A percentile compares a stretch with the other conserved stretches of the same genome.
phyloP scores from a whole-genome alignment of 345 rosid species.

The Lagerstroemia speciosa region DNA sequence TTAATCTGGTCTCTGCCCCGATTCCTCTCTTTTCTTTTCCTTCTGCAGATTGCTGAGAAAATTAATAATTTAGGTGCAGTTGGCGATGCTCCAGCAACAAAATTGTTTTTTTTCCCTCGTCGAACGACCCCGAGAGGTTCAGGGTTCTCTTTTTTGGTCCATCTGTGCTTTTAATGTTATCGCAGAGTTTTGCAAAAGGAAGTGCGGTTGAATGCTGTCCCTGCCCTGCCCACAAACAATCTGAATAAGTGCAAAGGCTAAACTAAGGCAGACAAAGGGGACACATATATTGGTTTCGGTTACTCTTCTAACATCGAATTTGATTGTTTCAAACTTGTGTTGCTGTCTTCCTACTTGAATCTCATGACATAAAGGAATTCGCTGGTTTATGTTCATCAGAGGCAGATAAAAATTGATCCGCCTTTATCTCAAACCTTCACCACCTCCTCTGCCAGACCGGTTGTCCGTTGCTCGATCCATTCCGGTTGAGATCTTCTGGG shows the following conservation, averaged over 20 bases:
- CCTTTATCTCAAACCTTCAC: too few species aligned
- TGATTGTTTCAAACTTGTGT: not conserved
- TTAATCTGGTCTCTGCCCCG: conserved; percentile 11
- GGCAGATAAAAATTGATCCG: too few species aligned
- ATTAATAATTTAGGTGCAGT: conserved; percentile 23
- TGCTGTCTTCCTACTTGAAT: not conserved
- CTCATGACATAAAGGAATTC: not conserved
- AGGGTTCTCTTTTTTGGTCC: conserved; percentile 14
- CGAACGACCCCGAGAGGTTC: conserved; percentile 11
- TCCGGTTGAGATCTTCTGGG: too few species aligned
- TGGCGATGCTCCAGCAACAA: conserved; percentile 23
- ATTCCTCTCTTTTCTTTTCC: conserved; percentile 9
- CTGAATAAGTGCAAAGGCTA: not conserved
- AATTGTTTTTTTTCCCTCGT: conserved; percentile 19
- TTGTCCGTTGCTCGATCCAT: too few species aligned
- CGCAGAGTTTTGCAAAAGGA: conserved; percentile 15
- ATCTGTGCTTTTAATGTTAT: conserved; percentile 1
- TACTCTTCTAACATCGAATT: not conserved
- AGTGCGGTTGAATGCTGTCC: conserved; percentile 14
- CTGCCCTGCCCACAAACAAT: conserved; percentile 1
- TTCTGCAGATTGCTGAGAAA: conserved; percentile 17
- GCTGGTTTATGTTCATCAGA: too few species aligned
- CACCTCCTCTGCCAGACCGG: too few species aligned
- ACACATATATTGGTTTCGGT: not conserved
- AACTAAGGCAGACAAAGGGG: not conserved